phyloP scores from a whole-genome alignment of 106 monocot genomes.

The Dactylorhiza incarnata region DNA sequence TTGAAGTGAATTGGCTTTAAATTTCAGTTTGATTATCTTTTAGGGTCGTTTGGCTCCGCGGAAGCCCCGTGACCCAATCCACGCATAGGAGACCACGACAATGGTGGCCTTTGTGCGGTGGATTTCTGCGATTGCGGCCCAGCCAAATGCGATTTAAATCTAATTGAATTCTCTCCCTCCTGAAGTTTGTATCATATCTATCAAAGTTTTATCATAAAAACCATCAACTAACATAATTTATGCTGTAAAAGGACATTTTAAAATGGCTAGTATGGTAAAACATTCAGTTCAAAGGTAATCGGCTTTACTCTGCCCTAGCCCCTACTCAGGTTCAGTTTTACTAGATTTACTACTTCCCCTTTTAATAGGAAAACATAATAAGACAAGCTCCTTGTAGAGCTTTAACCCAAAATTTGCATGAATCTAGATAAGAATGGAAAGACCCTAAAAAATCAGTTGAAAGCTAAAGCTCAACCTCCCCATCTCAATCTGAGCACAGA shows the following conservation, averaged over 20 bases:
- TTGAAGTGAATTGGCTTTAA: too few species aligned
- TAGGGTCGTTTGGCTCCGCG: too few species aligned
- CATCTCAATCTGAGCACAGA: neutral
- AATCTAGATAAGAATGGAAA: neutral
- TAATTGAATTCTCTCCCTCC: too few species aligned
- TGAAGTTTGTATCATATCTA: too few species aligned
- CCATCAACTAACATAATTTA: neutral
- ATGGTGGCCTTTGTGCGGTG: too few species aligned
- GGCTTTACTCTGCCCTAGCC: neutral
- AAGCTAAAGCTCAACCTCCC: neutral
- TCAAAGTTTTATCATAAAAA: neutral
- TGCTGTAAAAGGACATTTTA: neutral
- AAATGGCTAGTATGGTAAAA: neutral
- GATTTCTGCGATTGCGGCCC: too few species aligned
- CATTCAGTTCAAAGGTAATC: neutral
- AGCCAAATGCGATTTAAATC: too few species aligned
- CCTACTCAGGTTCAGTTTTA: neutral
- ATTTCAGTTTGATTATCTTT: too few species aligned
- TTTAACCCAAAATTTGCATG: neutral
- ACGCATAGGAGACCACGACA: too few species aligned
- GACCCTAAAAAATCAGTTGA: neutral
- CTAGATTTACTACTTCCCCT: neutral
- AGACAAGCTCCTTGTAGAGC: neutral
- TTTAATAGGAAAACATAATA: neutral
- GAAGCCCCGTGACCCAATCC: too few species aligned